These are phyloP conservation scores for Cladorrhinum sp. DNA, from an alignment of 2,329 filamentous ascomycete genomes.

Conservation along the genomic window DNA sequence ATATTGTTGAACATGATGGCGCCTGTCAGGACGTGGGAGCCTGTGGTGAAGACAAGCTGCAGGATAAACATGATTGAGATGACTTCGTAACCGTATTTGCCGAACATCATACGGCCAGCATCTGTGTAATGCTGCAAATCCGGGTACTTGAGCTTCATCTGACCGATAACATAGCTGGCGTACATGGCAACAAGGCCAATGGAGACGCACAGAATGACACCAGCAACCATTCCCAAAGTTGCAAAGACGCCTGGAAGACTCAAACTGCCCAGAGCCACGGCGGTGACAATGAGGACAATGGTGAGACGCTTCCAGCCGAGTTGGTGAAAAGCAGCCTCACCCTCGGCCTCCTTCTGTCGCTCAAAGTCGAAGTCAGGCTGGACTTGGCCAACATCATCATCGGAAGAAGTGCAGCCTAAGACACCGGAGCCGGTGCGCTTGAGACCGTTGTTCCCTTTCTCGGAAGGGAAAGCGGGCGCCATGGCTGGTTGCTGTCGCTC, in stretches of 20 bases:
- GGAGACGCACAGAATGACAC: constrained; percentile 36
- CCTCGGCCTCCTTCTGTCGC: constrained; percentile 45
- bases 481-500: constrained; percentile 7
- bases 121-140: constrained; percentile 66
- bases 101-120: constrained; percentile 60
- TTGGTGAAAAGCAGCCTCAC: constrained; percentile 48
- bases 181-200: constrained; percentile 41
- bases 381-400: constrained; percentile 23
- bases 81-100: constrained; percentile 59
- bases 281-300: constrained; percentile 55
- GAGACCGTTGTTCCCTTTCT: constrained; percentile 13
- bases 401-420: constrained; percentile 6
- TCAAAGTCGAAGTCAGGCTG: constrained; percentile 38
- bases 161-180: constrained; percentile 40
- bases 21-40: constrained; percentile 69
- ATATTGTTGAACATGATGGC: constrained; percentile 66
- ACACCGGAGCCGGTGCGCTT: neutral
- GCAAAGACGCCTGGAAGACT: constrained; percentile 52
- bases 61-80: constrained; percentile 60
- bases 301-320: constrained; percentile 57
- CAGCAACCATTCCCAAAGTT: constrained; percentile 49
- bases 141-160: constrained; percentile 50
- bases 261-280: constrained; percentile 53
- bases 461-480: constrained; percentile 11
- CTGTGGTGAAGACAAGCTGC: constrained; percentile 67